Evolutionary conservation across 208 protist species (phyloP).

Genomic region (Leishmania mexicana): DNA sequence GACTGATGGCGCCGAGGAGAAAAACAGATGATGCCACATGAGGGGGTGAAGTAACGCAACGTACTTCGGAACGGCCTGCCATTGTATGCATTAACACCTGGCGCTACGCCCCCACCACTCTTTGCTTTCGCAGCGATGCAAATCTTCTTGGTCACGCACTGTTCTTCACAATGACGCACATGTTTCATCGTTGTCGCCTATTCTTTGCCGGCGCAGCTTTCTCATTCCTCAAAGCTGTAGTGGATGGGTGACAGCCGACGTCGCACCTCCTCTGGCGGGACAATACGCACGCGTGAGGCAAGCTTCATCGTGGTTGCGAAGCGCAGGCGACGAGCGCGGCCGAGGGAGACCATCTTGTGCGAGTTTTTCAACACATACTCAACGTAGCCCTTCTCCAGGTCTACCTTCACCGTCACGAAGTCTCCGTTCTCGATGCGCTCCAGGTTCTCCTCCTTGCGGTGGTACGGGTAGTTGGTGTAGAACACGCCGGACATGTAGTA

Average conservation of each 20-base stretch:
- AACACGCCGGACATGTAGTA: constrained; percentile 95
- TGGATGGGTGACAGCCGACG: constrained; percentile 23
- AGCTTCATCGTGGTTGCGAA: constrained; percentile 89
- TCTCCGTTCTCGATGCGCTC: constrained; percentile 73
- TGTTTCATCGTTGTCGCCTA: neutral
- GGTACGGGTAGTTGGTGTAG: constrained; percentile 90
- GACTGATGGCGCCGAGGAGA: neutral
- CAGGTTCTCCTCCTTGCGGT: constrained; percentile 88
- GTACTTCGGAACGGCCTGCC: neutral
- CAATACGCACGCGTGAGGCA: constrained; percentile 73
- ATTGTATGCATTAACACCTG: neutral
- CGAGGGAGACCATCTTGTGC: constrained; percentile 78
- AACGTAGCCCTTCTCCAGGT: constrained; percentile 83
- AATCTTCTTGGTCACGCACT: neutral
- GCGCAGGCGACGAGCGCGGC: constrained; percentile 61
- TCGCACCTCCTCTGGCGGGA: constrained; percentile 56
- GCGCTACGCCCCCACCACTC: neutral
- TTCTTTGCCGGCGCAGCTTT: neutral
- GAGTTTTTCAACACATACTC: constrained; percentile 81
- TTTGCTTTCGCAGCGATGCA: neutral
- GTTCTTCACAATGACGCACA: neutral
- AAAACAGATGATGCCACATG: neutral
- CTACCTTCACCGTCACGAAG: constrained; percentile 73
- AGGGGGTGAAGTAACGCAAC: neutral
- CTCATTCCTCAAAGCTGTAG: constrained; percentile 33